These are phyloP conservation scores for Rosa hybrid DNA, from an alignment of 331 rosid species.

Conservation along the genomic window DNA sequence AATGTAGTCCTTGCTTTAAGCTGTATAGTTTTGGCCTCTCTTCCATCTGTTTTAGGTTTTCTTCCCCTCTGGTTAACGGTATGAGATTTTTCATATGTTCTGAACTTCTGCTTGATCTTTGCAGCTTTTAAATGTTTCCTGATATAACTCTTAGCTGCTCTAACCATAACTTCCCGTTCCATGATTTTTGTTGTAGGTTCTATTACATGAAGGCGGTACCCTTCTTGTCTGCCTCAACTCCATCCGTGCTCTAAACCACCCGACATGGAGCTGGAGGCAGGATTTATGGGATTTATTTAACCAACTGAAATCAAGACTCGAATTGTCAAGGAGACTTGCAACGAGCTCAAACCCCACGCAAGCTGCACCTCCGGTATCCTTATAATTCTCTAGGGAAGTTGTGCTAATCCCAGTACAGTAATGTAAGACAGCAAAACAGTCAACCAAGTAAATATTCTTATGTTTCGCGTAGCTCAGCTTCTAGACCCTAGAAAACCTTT, in stretches of 20 bases:
- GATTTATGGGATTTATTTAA: slow-evolving; percentile 44
- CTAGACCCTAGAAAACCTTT: neutral
- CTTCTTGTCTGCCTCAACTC: slow-evolving; percentile 94
- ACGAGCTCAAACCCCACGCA: slow-evolving; percentile 37
- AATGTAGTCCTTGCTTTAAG: slow-evolving; percentile 84
- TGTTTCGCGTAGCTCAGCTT: neutral
- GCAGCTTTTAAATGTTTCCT: neutral
- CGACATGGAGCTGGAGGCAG: slow-evolving; percentile 88
- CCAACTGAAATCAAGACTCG: slow-evolving; percentile 48
- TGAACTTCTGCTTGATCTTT: neutral
- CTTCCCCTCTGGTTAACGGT: slow-evolving; percentile 97
- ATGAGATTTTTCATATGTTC: slow-evolving; percentile 30
- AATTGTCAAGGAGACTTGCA: slow-evolving; percentile 26
- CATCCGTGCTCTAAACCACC: slow-evolving; percentile 76
- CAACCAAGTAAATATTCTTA: neutral
- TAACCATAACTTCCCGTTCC: neutral
- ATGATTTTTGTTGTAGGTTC: slow-evolving; percentile 59
- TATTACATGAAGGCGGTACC: slow-evolving; percentile 95
- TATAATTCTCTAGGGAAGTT: neutral
- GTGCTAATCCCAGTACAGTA: neutral
- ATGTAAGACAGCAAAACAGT: neutral
- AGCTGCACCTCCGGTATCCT: slow-evolving; percentile 19
- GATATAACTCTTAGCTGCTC: slow-evolving; percentile 2
- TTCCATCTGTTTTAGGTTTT: slow-evolving; percentile 90
- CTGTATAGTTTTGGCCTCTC: slow-evolving; percentile 78